Evolutionary conservation across 805 yeast species (phyloP).

Genomic region (Wilhelminamyces savonicus): DNA sequence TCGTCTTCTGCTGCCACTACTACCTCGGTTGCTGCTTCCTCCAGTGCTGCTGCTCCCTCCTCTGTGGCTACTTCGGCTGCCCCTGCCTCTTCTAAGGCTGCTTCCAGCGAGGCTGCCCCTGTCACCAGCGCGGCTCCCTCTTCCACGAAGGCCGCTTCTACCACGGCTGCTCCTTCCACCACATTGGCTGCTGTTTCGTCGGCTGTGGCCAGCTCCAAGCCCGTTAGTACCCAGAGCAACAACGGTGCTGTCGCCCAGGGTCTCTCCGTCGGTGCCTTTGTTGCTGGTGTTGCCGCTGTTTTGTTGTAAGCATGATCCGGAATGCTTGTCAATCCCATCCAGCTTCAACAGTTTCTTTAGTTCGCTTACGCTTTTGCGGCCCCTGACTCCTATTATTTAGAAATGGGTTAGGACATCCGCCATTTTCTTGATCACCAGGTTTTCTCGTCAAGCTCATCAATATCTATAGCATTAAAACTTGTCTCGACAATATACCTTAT

Average conservation of each 20-base stretch:
- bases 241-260: slow-evolving; percentile 17
- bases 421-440: too few relatives aligned
- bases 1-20: slow-evolving; percentile 18
- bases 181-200: slow-evolving; percentile 15
- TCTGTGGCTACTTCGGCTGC: slow-evolving; percentile 1
- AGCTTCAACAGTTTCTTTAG: neutral
- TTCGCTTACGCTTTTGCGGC: too few relatives aligned
- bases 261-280: slow-evolving; percentile 26
- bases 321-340: neutral
- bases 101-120: slow-evolving; percentile 1
- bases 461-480: too few relatives aligned
- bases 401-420: too few relatives aligned
- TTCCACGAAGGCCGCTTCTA: slow-evolving; percentile 3
- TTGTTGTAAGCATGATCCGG: slow-evolving; percentile 6
- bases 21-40: slow-evolving; percentile 8
- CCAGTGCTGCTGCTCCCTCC: neutral
- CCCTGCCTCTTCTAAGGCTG: slow-evolving; percentile 1
- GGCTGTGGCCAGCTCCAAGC: slow-evolving; percentile 21
- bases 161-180: slow-evolving; percentile 21
- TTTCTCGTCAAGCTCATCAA: too few relatives aligned
- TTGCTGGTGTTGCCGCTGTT: slow-evolving; percentile 39
- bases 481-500: too few relatives aligned
- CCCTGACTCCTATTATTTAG: too few relatives aligned
- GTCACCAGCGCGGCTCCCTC: neutral
- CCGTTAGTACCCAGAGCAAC: slow-evolving; percentile 14